A percentile compares a stretch with the other conserved stretches of the same genome.
These are phyloP conservation scores for Zasmidium citrigriseum DNA, from an alignment of 2,329 filamentous ascomycete species.

Conservation along the genomic window DNA sequence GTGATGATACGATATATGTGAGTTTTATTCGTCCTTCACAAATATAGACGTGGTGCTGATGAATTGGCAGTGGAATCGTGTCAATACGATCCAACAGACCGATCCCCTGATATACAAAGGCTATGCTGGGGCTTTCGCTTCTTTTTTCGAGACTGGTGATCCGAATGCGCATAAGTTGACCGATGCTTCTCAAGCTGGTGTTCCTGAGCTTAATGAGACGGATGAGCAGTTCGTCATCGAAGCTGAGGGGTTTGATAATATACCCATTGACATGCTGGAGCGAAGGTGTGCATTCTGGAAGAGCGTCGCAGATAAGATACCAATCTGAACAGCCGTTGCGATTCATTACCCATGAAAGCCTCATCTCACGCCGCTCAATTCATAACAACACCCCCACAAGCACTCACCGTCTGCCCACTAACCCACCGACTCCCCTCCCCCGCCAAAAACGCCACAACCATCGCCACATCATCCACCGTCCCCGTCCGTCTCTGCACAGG, in stretches of 20 bases:
- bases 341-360: too few relatives aligned
- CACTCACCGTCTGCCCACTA: slow-evolving; percentile 53
- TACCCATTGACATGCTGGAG: slow-evolving; percentile 42
- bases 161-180: slow-evolving; percentile 61
- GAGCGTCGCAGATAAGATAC: slow-evolving; percentile 47
- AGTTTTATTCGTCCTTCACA: neutral
- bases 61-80: slow-evolving; percentile 51
- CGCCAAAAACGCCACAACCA: slow-evolving; percentile 57
- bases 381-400: slow-evolving; percentile 47
- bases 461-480: slow-evolving; percentile 54
- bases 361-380: slow-evolving; percentile 3
- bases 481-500: slow-evolving; percentile 54
- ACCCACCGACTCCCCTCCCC: slow-evolving; percentile 30
- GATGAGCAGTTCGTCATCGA: slow-evolving; percentile 55
- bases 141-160: slow-evolving; percentile 61
- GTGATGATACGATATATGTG: slow-evolving; percentile 55
- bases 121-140: slow-evolving; percentile 60
- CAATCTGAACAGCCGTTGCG: too few relatives aligned
- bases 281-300: slow-evolving; percentile 58
- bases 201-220: slow-evolving; percentile 45
- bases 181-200: slow-evolving; percentile 41
- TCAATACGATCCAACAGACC: slow-evolving; percentile 54
- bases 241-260: slow-evolving; percentile 46
- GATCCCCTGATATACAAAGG: slow-evolving; percentile 58
- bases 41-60: slow-evolving; percentile 38